Base-by-base conservation (phyloP, 257 asterid genomes). In the Nicotiana undulata region DNA sequence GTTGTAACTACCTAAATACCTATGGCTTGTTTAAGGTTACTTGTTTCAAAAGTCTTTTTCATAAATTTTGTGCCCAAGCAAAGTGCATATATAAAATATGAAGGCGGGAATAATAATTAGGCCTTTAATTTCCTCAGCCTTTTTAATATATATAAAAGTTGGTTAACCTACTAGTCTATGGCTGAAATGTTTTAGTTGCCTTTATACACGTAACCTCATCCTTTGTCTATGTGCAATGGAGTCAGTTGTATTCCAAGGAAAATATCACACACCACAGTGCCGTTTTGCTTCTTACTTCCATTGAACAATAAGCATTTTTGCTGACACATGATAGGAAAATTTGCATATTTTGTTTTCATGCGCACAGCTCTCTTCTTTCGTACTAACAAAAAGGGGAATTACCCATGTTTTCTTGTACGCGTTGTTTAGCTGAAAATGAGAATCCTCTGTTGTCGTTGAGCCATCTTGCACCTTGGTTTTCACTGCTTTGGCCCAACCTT, bases 381-480 rank as follows among this genome's bases (percentile, higher is more conserved):
- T 3, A 40, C 77, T 13, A 24, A 72, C 12, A 40, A 72, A 72
- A 51, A 22, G 3, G 22, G n/a, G 59, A 6, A 46, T 20, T 24
- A 1, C 22, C 12, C 15, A 46, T 72, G 77, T 46, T 31, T 46
- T 46, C 15, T 72, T 3, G 78, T 5, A 12, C 34, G 15, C 34
- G 59, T 13, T 44, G 17, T 70, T 70, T 70, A 70, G 77, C 77
- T 70, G 22, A 70, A 70, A 70, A 44, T 70, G 56, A 70, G 77
- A 70, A 70, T 44, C n/a, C n/a, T 68, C n/a, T 68, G 5, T n/a
- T 34, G 76, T 37, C 31, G 46, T 40, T 40, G 49, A 40, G 12
- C 58, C 77, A 68, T 20, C 56, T 37, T n/a, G n/a, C 44, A 40
- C 12, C 75, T 68, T 70, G 59, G 11, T 7, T 40, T 68, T 44